Evolutionary conservation across 345 rosid species (phyloP).

Genomic region (Hypericum perforatum): DNA sequence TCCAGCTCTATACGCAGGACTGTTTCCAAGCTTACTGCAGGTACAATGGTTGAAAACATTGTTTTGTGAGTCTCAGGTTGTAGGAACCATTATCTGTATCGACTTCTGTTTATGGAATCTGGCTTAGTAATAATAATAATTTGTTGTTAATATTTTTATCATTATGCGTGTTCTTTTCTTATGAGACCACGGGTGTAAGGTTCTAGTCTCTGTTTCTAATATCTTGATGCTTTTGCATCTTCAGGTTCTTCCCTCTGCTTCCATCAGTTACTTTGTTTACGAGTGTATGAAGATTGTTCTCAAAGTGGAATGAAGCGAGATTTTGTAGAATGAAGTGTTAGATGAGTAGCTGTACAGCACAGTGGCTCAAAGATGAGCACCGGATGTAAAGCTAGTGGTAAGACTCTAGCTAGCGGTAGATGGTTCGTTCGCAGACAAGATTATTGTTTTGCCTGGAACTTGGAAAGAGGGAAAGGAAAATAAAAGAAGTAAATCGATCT

Average conservation of each 20-base stretch:
- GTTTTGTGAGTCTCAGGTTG: too few species aligned
- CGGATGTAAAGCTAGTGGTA: conserved; percentile 13
- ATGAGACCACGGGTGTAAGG: too few species aligned
- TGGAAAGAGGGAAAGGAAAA: too few species aligned
- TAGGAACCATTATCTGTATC: too few species aligned
- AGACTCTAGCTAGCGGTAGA: too few species aligned
- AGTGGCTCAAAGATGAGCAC: conserved; percentile 17
- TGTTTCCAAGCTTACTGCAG: conserved; percentile 71
- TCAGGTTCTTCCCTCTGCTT: conserved; percentile 86
- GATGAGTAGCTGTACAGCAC: conserved; percentile 11
- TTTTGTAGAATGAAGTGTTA: conserved; percentile 7
- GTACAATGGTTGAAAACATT: conserved; percentile 16
- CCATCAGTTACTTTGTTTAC: conserved; percentile 71
- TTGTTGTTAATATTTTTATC: too few species aligned
- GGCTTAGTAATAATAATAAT: too few species aligned
- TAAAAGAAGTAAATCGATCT: too few species aligned
- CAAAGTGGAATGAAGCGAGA: conserved; percentile 46
- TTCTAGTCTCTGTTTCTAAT: conserved; percentile 10
- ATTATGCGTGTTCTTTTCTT: too few species aligned
- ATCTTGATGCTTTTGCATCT: conserved; percentile 10
- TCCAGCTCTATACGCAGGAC: conserved; percentile 61
- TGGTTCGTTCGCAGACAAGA: too few species aligned
- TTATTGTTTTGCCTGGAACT: too few species aligned
- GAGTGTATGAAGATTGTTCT: conserved; percentile 82
- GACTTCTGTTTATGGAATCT: too few species aligned